phyloP scores from a whole-genome alignment of 2,329 filamentous ascomycete genomes.

The Fusarium dlaminii region DNA sequence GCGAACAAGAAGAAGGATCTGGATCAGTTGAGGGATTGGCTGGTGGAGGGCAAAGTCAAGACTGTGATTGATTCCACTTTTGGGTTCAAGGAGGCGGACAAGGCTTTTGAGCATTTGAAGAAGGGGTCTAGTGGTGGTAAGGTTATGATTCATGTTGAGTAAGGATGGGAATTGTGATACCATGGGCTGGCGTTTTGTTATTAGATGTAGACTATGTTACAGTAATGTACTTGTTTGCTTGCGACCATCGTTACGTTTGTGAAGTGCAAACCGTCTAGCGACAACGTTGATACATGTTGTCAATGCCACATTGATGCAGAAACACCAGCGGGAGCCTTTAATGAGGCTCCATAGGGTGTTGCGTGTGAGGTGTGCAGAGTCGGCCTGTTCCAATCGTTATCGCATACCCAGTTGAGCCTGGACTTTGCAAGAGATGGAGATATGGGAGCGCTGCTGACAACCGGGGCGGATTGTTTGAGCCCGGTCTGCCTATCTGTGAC shows the following conservation, averaged over 20 bases:
- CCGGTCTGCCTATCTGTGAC: not conserved
- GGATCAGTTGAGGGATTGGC: slow-evolving; percentile 61
- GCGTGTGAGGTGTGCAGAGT: not conserved
- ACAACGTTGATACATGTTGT: not conserved
- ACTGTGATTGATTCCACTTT: slow-evolving; percentile 64
- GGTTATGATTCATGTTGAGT: slow-evolving; percentile 55
- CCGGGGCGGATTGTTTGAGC: not conserved
- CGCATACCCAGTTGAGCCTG: not conserved
- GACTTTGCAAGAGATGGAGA: not conserved
- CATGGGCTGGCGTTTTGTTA: not conserved
- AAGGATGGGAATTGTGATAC: slow-evolving; percentile 7
- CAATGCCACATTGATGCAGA: not conserved
- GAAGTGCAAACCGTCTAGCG: not conserved
- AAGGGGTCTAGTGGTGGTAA: slow-evolving; percentile 69
- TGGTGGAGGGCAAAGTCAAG: slow-evolving; percentile 66
- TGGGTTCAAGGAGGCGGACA: slow-evolving; percentile 63
- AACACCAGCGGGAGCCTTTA: not conserved
- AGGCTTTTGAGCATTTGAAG: slow-evolving; percentile 68
- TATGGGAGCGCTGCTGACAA: not conserved
- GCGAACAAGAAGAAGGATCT: slow-evolving; percentile 58
- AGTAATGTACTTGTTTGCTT: not conserved
- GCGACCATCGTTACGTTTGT: too few relatives aligned
- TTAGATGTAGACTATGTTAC: not conserved
- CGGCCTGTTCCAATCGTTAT: not conserved
- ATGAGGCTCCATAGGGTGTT: not conserved